A percentile compares a stretch with the other conserved stretches of the same genome.
Conservation (phyloP, 345 rosid species). For the Boechera stricta region DNA sequence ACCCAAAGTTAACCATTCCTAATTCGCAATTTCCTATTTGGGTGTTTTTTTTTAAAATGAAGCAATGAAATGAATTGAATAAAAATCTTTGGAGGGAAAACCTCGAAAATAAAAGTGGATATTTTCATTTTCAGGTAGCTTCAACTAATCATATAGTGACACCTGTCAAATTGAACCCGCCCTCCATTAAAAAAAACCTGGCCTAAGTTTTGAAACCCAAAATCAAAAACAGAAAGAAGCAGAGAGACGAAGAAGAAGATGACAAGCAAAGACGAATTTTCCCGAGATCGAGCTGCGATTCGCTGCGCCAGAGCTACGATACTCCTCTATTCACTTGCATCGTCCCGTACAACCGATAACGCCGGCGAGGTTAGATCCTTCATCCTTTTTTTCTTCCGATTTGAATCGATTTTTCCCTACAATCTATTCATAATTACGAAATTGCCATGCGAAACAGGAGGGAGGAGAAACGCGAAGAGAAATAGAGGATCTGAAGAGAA, state of each 20-base stretch:
- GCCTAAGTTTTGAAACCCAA: conserved; percentile 29
- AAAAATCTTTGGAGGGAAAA: neutral
- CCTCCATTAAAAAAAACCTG: neutral
- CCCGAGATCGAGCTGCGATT: conserved; percentile 31
- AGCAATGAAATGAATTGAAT: too few relatives aligned
- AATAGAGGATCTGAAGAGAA: conserved; percentile 34
- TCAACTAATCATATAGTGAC: conserved; percentile 19
- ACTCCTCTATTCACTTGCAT: conserved; percentile 40
- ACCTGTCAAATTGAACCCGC: conserved; percentile 17
- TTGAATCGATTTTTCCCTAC: neutral
- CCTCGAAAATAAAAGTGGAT: neutral
- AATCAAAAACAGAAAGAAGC: conserved; percentile 19
- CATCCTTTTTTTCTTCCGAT: neutral
- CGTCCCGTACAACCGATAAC: conserved; percentile 20
- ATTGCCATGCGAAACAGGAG: neutral
- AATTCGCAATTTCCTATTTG: too few relatives aligned
- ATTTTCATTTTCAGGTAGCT: neutral
- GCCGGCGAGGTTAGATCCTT: conserved; percentile 36
- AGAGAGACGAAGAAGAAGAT: conserved; percentile 19
- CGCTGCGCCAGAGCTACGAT: conserved; percentile 45
- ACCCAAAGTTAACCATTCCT: too few relatives aligned
- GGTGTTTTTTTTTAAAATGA: too few relatives aligned
- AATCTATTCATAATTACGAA: neutral
- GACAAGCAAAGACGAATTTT: conserved; percentile 30
- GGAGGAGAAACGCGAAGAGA: conserved; percentile 36